Evolutionary conservation across 176 grass and related monocot genomes (phyloP), one percentile per base, ranked within the genome.

Genomic region (Aegilops umbellulata): DNA sequence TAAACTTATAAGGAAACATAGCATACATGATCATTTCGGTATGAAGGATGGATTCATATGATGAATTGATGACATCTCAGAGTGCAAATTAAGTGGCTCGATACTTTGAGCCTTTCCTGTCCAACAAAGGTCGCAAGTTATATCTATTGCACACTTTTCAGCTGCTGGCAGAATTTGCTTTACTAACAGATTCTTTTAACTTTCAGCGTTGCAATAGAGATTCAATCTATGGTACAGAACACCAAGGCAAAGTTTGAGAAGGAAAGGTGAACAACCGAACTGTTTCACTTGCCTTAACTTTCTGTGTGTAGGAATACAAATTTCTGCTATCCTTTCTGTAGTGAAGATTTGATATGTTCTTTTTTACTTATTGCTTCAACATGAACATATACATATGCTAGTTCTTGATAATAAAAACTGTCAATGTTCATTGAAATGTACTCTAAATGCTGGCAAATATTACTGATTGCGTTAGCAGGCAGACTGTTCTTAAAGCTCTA

Each of bases 401-500:
- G 22, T 83, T 74, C 20, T 79, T 82, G 19, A 65, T 63, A 81
- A 65, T 55, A 69, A 39, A 34, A 46, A 74, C 25, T 53, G 29
- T 83, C 46, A 69, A 76, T 79, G 9, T 76, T 74, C 60, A 67
- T 69, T 74, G 12, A 47, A 49, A 77, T 70, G 36, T 35, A 76
- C 32, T 14, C 60, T 69, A 29, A 77, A 80, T 27, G 25, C 68
- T 93, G 72, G 87, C 27, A 75, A 60, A 34, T 71, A 26, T 47
- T 55, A 22, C 19, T 49, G 47, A 81, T 47, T 82, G 65, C 11
- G 69, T 81, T 49, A 8, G 34, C 91, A 95, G 90, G 87, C 96
- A 98, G 78, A 89, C 17, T 98, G 92, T 94, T 86, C 80, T 91
- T 87, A 95, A 94, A 88, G 71, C 79, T 42, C 82, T 98, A 65